These are phyloP conservation scores for Clausena lansium DNA, from an alignment of 345 rosid genomes.

Conservation along the genomic window DNA sequence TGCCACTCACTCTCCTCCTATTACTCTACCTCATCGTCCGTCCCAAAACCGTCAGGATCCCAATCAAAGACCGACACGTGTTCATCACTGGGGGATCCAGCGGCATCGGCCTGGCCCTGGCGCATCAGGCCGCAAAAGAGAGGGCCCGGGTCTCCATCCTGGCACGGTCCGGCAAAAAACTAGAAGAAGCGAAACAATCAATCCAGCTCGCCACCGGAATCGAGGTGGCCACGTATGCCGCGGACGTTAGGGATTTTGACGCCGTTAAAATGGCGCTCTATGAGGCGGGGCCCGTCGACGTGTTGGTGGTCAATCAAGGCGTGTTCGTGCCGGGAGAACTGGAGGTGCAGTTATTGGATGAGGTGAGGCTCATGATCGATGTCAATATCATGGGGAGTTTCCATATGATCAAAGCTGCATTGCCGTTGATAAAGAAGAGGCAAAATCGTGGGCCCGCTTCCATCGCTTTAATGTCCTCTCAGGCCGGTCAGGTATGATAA, in stretches of 20 bases:
- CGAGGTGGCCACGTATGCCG: conserved; percentile 62
- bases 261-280: conserved; percentile 46
- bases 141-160: conserved; percentile 81
- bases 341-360: conserved; percentile 58
- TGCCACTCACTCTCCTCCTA: conserved; percentile 43
- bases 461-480: conserved; percentile 74
- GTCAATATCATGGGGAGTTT: conserved; percentile 84
- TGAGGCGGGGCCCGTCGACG: conserved; percentile 68
- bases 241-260: conserved; percentile 75
- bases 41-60: conserved; percentile 58
- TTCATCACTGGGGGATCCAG: conserved; percentile 93
- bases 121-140: conserved; percentile 62
- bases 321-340: conserved; percentile 62
- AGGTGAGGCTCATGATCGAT: conserved; percentile 72
- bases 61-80: conserved; percentile 71
- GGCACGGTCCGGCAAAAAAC: conserved; percentile 56
- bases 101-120: conserved; percentile 82
- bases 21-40: conserved; percentile 49
- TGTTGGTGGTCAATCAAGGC: conserved; percentile 81
- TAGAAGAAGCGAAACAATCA: conserved; percentile 59
- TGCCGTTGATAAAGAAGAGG: conserved; percentile 69
- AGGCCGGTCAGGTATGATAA: conserved; percentile 75
- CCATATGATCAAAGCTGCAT: conserved; percentile 77
- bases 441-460: conserved; percentile 51
- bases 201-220: conserved; percentile 68